Base-by-base conservation (phyloP, 345 rosid genomes). In the Hibiscus syriacus region DNA sequence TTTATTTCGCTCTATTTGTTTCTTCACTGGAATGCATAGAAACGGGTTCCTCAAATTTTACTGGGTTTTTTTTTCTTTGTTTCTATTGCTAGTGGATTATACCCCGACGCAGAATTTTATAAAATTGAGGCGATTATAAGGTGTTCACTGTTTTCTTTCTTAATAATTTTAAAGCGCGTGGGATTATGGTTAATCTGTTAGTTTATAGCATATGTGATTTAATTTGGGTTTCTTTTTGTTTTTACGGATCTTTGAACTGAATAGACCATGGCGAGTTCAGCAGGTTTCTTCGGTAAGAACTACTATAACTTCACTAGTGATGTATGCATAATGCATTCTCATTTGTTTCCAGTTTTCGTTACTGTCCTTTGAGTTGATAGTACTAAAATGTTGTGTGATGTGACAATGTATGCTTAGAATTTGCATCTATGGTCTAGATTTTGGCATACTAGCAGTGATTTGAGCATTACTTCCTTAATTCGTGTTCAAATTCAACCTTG, bases 71-170 rank as follows among this genome's bases (percentile, higher is more conserved):
- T 41, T 41, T 10, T 10, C 14, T 45, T 30, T 3, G 25, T 26
- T 62, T 73, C 48, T 17, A 25, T 71, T 74, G 8, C 41, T 36
- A 5, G 56, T 53, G 81, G 92, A 79, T 60, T 87, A 85, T 43
- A 29, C 19, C 95, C 91, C 6, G 95, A 84, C 71, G 80, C 92
- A 2, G 72, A 86, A 46, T 92, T 92, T 73, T 92, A 92, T 81
- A 92, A 86, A 73, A 88, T 92, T 38, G 96, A 92, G 76, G 96
- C 95, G 39, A 85, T 92, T 79, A 52, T 92, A 69, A 90, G 96
- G 95, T 87, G 13, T 27, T 73, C 29, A 49, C 26, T 36, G 7
- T 54, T 29, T 62, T 67, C 29, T 38, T 22, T 54, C 46, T 11
- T 41, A 13, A 13, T 13, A 43, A 2, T 43, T 49, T 30, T 6